A percentile compares a stretch with the other conserved stretches of the same genome.
These are phyloP conservation scores for Aspergillus panamensis DNA, from an alignment of 495 filamentous ascomycete genomes.

Conservation along the genomic window DNA sequence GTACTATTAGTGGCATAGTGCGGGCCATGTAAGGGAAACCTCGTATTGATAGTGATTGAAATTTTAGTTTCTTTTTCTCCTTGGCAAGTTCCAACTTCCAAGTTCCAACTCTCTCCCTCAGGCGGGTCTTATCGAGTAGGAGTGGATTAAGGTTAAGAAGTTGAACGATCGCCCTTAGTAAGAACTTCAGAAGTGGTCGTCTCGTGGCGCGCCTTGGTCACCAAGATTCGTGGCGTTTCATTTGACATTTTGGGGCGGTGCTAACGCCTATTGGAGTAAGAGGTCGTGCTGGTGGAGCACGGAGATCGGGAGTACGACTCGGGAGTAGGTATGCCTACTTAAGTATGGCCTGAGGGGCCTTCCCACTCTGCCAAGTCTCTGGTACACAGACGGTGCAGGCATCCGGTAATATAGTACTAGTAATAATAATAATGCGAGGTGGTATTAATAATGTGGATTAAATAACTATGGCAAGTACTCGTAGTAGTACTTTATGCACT, in stretches of 20 bases:
- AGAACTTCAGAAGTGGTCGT: background rate
- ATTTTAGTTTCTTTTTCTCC: background rate
- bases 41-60: background rate
- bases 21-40: background rate
- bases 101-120: background rate
- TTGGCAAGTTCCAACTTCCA: background rate
- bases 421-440: too few relatives aligned
- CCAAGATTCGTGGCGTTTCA: background rate
- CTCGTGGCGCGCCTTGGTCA: background rate
- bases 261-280: constrained; percentile 6
- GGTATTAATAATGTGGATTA: too few relatives aligned
- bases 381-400: too few relatives aligned
- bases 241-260: background rate
- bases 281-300: constrained; percentile 9
- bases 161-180: constrained; percentile 2
- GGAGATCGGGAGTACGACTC: background rate
- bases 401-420: too few relatives aligned
- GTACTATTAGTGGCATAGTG: background rate
- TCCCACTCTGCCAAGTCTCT: too few relatives aligned
- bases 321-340: too few relatives aligned
- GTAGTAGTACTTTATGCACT: too few relatives aligned
- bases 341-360: too few relatives aligned
- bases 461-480: too few relatives aligned
- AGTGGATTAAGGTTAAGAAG: constrained; percentile 8
- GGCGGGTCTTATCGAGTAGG: background rate